phyloP scores from a whole-genome alignment of 345 rosid species.

The Hirschfeldia incana region DNA sequence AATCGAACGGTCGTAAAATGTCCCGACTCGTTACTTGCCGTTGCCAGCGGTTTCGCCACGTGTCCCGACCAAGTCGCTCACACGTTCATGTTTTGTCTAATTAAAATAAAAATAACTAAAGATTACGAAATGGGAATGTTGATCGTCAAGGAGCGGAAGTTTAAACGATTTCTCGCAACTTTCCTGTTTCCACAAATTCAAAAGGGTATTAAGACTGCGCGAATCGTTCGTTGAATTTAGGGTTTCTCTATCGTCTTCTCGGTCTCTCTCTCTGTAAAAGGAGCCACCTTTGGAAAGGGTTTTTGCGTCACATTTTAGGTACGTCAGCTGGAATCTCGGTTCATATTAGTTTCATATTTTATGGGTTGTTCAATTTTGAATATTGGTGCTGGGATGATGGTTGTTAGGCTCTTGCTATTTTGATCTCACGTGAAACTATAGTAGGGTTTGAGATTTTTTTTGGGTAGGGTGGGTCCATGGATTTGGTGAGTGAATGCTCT shows the following conservation, averaged over 20 bases:
- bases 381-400: conserved; percentile 52
- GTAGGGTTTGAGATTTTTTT: neutral
- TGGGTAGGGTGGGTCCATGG: conserved; percentile 35
- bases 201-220: conserved; percentile 34
- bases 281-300: conserved; percentile 27
- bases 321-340: neutral
- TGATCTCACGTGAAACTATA: conserved; percentile 41
- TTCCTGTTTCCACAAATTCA: conserved; percentile 4
- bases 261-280: conserved; percentile 27
- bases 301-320: conserved; percentile 44
- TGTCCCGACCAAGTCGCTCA: conserved; percentile 34
- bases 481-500: conserved; percentile 46
- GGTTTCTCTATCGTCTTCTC: conserved; percentile 42
- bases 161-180: conserved; percentile 7
- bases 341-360: too few species aligned
- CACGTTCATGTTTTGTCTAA: conserved; percentile 27
- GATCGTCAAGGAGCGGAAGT: neutral
- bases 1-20: conserved; percentile 30
- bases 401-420: conserved; percentile 47
- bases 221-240: conserved; percentile 40
- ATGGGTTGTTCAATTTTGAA: too few species aligned
- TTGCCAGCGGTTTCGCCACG: conserved; percentile 33
- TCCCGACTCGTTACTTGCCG: conserved; percentile 9
- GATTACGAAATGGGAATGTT: neutral
- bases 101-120: neutral